Evolutionary conservation across 2,329 filamentous ascomycete genomes (phyloP).

Genomic region (Exophiala sideris): DNA sequence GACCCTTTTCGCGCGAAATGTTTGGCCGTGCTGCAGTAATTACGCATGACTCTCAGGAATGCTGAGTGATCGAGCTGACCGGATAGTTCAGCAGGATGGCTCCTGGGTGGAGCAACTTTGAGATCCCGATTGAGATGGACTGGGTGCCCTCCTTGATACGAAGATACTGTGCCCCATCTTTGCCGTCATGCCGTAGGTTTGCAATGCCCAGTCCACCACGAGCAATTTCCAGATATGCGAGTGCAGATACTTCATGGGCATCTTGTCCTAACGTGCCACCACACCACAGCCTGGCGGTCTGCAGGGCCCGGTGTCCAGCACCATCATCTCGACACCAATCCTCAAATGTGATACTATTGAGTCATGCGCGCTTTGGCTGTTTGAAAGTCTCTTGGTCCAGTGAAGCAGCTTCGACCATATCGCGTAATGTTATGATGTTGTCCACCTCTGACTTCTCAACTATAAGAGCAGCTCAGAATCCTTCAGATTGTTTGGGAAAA

Average conservation of each 20-base stretch:
- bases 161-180: constrained; percentile 52
- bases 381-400: constrained; percentile 31
- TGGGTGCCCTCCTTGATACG: constrained; percentile 49
- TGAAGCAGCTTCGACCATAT: constrained; percentile 36
- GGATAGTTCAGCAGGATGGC: constrained; percentile 28
- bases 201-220: constrained; percentile 50
- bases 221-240: constrained; percentile 56
- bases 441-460: background rate
- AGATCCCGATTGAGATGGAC: constrained; percentile 37
- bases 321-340: constrained; percentile 34
- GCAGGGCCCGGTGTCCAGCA: background rate
- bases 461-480: background rate
- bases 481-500: background rate
- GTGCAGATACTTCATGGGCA: constrained; percentile 47
- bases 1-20: constrained; percentile 41
- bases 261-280: constrained; percentile 50
- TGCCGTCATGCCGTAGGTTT: constrained; percentile 52
- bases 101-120: constrained; percentile 31
- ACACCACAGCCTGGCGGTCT: constrained; percentile 35
- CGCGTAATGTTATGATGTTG: constrained; percentile 22
- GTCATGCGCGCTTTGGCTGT: constrained; percentile 13
- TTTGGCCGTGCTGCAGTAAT: constrained; percentile 22
- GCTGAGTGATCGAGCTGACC: constrained; percentile 33
- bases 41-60: constrained; percentile 26
- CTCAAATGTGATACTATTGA: constrained; percentile 38